Conservation (phyloP, 441 rosid genomes). For the Syzygium syzygioides region DNA sequence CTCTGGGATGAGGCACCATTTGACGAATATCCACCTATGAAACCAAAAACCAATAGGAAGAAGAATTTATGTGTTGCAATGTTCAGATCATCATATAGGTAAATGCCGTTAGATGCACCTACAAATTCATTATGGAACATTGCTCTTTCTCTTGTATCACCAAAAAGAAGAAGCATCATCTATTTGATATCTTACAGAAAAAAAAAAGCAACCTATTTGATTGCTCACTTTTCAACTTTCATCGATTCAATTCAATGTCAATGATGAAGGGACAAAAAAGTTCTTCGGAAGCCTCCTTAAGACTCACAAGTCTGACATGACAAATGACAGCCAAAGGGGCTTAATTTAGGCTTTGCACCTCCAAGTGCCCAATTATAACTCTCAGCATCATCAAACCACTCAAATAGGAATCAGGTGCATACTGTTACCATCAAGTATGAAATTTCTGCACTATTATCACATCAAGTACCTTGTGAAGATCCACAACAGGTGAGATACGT, state of each 20-base stretch:
- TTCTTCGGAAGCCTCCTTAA: not conserved
- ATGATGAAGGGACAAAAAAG: not conserved
- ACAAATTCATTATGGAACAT: too few species aligned
- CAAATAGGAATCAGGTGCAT: not conserved
- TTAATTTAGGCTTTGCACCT: not conserved
- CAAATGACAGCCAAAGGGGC: not conserved
- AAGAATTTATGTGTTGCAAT: not conserved
- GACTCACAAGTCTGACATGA: not conserved
- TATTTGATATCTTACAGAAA: not conserved
- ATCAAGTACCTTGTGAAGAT: not conserved
- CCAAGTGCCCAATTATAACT: not conserved
- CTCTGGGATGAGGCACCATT: conserved; percentile 53
- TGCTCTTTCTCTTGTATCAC: too few species aligned
- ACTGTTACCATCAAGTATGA: not conserved
- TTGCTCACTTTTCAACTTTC: not conserved
- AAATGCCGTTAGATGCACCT: too few species aligned
- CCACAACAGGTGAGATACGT: not conserved
- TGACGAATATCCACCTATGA: conserved; percentile 53
- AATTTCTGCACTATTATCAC: not conserved
- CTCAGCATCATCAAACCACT: not conserved
- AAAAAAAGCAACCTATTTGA: not conserved
- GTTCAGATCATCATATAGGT: too few species aligned
- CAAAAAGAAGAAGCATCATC: not conserved
- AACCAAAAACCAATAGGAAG: not conserved
- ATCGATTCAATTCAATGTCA: not conserved